Conservation (phyloP, 1,284 basidiomycete genomes). For the Tremellales sp. region DNA sequence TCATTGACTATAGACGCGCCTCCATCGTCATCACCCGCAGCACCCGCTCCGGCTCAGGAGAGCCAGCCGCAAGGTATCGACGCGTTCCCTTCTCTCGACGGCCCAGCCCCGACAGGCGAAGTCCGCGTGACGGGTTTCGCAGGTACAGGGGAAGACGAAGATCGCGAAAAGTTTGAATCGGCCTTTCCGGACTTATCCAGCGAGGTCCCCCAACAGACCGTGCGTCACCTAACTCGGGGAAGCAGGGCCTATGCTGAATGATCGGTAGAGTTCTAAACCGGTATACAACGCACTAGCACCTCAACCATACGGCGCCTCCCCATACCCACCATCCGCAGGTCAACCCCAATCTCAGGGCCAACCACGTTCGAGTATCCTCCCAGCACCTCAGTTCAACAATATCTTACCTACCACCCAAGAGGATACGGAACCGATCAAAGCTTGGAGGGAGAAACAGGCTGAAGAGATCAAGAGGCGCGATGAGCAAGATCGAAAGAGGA, state of each 20-base stretch:
- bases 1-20: slow-evolving; percentile 3
- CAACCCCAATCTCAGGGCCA: slow-evolving; percentile 48
- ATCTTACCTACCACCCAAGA: slow-evolving; percentile 57
- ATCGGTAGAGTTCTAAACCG: slow-evolving; percentile 29
- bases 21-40: slow-evolving; percentile 10
- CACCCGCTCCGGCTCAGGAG: slow-evolving; percentile 7
- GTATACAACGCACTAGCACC: slow-evolving; percentile 43
- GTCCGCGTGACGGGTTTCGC: slow-evolving; percentile 70
- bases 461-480: slow-evolving; percentile 78
- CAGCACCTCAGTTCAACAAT: slow-evolving; percentile 50
- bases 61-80: slow-evolving; percentile 31
- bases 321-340: slow-evolving; percentile 42
- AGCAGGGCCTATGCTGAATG: neutral
- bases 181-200: slow-evolving; percentile 82
- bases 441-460: slow-evolving; percentile 84
- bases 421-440: slow-evolving; percentile 81
- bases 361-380: slow-evolving; percentile 58
- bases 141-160: slow-evolving; percentile 55
- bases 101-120: slow-evolving; percentile 29
- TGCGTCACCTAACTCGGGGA: slow-evolving; percentile 12
- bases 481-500: slow-evolving; percentile 70
- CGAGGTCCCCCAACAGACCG: slow-evolving; percentile 27
- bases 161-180: slow-evolving; percentile 83
- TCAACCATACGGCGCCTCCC: slow-evolving; percentile 45
- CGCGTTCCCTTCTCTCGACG: slow-evolving; percentile 69